Evolutionary conservation across 805 yeast genomes (phyloP).

Genomic region (Maudiozyma serrabonitensis): DNA sequence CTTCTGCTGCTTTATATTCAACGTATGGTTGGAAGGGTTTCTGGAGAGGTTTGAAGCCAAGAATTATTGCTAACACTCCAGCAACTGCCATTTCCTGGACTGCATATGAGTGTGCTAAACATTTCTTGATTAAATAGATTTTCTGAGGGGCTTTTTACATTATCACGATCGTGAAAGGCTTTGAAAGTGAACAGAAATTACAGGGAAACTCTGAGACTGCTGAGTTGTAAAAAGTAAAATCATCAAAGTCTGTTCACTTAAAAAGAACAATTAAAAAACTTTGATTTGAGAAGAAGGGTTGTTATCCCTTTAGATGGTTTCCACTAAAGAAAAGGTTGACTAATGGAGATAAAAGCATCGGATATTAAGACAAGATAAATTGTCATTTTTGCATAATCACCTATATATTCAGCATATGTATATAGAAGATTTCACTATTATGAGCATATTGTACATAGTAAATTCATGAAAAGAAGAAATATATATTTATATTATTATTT

Average conservation of each 20-base stretch:
- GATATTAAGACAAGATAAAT: not conserved
- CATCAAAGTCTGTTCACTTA: too few relatives aligned
- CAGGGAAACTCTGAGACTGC: too few relatives aligned
- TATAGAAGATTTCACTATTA: not conserved
- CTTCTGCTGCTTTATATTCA: slow-evolving; percentile 55
- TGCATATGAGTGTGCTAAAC: slow-evolving; percentile 91
- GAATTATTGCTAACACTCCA: slow-evolving; percentile 88
- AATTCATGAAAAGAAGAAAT: not conserved
- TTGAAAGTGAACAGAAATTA: too few relatives aligned
- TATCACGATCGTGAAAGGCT: too few relatives aligned
- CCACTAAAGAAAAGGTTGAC: too few relatives aligned
- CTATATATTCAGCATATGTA: not conserved
- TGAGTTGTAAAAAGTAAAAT: too few relatives aligned
- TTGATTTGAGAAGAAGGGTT: too few relatives aligned
- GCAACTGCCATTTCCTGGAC: slow-evolving; percentile 97
- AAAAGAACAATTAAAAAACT: too few relatives aligned
- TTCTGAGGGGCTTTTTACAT: not conserved
- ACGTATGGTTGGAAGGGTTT: slow-evolving; percentile 61
- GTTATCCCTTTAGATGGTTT: too few relatives aligned
- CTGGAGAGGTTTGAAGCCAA: slow-evolving; percentile 76
- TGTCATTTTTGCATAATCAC: not conserved
- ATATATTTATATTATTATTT: not conserved
- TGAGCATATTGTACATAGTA: not conserved
- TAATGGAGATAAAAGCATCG: too few relatives aligned
- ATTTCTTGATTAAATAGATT: slow-evolving; percentile 19